These are phyloP conservation scores for Cladorrhinum sp. DNA, from an alignment of 2,329 filamentous ascomycete species.

Conservation along the genomic window DNA sequence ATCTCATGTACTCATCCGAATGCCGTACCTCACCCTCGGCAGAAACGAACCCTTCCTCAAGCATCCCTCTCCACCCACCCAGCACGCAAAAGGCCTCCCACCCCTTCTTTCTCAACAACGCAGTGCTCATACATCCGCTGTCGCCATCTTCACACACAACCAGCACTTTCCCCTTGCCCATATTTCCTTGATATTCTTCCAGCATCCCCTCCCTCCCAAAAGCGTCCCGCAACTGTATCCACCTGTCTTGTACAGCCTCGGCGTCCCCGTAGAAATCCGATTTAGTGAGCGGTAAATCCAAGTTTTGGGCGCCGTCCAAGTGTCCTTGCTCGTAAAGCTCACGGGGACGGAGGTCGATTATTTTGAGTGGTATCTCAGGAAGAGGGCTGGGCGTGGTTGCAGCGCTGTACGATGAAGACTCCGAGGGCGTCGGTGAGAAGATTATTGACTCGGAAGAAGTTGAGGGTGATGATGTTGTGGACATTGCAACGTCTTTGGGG, in stretches of 20 bases:
- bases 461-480: neutral
- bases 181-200: neutral
- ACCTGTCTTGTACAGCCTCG: neutral
- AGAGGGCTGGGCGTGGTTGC: neutral
- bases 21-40: no score
- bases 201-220: neutral
- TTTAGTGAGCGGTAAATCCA: neutral
- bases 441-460: neutral
- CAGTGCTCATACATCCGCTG: neutral
- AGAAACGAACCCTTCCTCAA: no score
- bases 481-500: neutral
- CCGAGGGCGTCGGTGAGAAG: neutral
- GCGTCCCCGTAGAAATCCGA: neutral
- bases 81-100: neutral
- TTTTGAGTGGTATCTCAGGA: neutral
- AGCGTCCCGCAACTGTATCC: neutral
- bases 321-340: neutral
- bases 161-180: neutral
- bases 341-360: neutral
- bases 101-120: neutral
- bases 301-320: neutral
- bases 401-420: slow-evolving; percentile 1
- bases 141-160: slow-evolving; percentile 4
- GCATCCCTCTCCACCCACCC: neutral
- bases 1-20: no score